Evolutionary conservation across 176 grass and related monocot genomes (phyloP).

Genomic region (Triticum urartu): DNA sequence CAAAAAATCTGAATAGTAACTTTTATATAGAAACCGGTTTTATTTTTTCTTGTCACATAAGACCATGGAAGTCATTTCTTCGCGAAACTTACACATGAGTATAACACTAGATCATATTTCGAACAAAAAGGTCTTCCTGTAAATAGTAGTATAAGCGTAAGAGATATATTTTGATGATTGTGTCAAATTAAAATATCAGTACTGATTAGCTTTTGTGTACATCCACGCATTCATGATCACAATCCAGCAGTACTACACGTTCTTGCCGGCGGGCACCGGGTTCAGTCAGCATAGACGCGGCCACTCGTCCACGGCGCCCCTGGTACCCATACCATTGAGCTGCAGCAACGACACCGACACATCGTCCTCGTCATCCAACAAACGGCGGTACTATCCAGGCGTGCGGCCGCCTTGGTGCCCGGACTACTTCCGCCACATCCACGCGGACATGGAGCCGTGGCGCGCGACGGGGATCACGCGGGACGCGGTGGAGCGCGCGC

Average conservation of each 20-base stretch:
- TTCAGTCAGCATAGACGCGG: not conserved
- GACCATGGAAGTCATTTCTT: no score
- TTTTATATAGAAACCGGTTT: no score
- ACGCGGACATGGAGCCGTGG: conserved; percentile 69
- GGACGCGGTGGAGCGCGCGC: conserved; percentile 49
- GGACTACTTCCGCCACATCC: conserved; percentile 68
- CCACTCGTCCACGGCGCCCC: not conserved
- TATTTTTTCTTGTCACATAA: no score
- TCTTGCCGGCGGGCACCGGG: not conserved
- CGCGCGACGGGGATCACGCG: conserved; percentile 31
- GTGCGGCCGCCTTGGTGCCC: conserved; percentile 32
- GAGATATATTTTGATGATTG: no score
- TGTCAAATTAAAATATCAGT: not conserved
- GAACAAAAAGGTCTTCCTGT: no score
- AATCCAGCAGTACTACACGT: not conserved
- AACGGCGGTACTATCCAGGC: not conserved
- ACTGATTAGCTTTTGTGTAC: not conserved
- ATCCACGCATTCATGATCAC: not conserved
- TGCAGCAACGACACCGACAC: conserved; percentile 11
- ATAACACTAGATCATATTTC: no score
- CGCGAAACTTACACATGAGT: no score
- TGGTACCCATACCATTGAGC: not conserved
- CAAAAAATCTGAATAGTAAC: no score
- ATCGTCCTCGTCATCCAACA: not conserved
- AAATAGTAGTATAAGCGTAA: no score